These are phyloP conservation scores for Chlorencoelia australis DNA, from an alignment of 2,329 filamentous ascomycete species.

Conservation along the genomic window DNA sequence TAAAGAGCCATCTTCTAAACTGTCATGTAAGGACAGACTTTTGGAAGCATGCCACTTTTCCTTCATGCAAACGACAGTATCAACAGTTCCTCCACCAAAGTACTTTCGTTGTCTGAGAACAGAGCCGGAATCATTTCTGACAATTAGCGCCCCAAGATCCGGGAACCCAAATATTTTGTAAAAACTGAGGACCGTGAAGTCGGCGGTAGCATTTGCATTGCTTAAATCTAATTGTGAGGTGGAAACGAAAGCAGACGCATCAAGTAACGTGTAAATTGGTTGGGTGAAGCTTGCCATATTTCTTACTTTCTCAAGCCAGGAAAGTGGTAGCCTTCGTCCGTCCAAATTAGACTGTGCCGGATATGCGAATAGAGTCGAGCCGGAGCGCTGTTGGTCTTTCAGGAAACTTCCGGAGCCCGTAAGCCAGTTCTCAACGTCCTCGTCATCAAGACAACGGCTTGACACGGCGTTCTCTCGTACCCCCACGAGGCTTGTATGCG, in stretches of 20 bases:
- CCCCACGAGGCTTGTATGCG: slow-evolving; percentile 82
- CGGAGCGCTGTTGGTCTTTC: slow-evolving; percentile 14
- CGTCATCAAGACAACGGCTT: slow-evolving; percentile 58
- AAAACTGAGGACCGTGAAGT: slow-evolving; percentile 80
- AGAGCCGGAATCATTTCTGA: slow-evolving; percentile 59
- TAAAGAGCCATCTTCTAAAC: slow-evolving; percentile 82
- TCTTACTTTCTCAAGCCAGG: slow-evolving; percentile 50
- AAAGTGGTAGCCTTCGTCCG: slow-evolving; percentile 61
- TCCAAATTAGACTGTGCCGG: slow-evolving; percentile 40
- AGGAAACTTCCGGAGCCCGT: slow-evolving; percentile 28
- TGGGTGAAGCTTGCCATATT: slow-evolving; percentile 19
- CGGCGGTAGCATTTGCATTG: slow-evolving; percentile 51
- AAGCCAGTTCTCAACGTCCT: slow-evolving; percentile 57
- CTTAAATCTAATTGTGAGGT: slow-evolving; percentile 68
- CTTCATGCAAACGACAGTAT: slow-evolving; percentile 70
- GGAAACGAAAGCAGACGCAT: slow-evolving; percentile 72
- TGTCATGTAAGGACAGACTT: slow-evolving; percentile 60
- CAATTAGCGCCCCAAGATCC: slow-evolving; percentile 75
- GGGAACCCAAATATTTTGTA: slow-evolving; percentile 99
- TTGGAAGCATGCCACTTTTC: slow-evolving; percentile 80
- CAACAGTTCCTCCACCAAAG: slow-evolving; percentile 91
- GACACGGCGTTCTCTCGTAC: slow-evolving; percentile 59
- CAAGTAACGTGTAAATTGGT: slow-evolving; percentile 58
- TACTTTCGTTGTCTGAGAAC: slow-evolving; percentile 61
- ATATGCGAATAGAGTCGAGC: slow-evolving; percentile 58